Conservation (phyloP, 345 rosid genomes). For the Eucalyptus grandis region DNA sequence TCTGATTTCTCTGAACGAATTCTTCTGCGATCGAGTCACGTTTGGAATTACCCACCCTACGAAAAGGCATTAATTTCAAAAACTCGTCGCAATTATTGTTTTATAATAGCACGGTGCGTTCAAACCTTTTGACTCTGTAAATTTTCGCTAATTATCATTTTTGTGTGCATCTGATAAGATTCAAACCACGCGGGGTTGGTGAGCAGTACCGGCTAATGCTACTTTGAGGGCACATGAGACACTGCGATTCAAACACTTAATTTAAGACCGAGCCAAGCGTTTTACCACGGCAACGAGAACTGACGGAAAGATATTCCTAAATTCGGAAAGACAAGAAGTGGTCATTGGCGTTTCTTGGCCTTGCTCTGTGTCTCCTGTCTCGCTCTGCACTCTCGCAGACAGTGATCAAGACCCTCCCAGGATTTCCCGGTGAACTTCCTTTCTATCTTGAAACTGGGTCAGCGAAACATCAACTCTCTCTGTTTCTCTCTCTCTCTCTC, state of each 20-base stretch:
- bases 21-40: not conserved
- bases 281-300: not conserved
- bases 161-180: not conserved
- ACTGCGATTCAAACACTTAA: not conserved
- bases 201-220: not conserved
- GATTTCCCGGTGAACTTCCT: slow-evolving; percentile 9
- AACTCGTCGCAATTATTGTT: not conserved
- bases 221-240: not conserved
- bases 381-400: not conserved
- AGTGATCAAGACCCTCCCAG: not conserved
- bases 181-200: not conserved
- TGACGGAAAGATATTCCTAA: not conserved
- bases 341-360: not conserved
- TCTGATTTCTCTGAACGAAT: not conserved
- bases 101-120: not conserved
- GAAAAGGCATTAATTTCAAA: not conserved
- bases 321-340: not conserved
- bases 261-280: not conserved
- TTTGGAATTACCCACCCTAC: not conserved
- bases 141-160: not conserved
- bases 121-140: not conserved
- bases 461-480: not conserved
- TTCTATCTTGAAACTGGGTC: slow-evolving; percentile 15
- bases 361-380: not conserved
- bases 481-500: not conserved